A percentile compares a stretch with the other conserved stretches of the same genome.
Conservation (phyloP, 2,329 filamentous ascomycete genomes). For the Arachnomyces sp. region DNA sequence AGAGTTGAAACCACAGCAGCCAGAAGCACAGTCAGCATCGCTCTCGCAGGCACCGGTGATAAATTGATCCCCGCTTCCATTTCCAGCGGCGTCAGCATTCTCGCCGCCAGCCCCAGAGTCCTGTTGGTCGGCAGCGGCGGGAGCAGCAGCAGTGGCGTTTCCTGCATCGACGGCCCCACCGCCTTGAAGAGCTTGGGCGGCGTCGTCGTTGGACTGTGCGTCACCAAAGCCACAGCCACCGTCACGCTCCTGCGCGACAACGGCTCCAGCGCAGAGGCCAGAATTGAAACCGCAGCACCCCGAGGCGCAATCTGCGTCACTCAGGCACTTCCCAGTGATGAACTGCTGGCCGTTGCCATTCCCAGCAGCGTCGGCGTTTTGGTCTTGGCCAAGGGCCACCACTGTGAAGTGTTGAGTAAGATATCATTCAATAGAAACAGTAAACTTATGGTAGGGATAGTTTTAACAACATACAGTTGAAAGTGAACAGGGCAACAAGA, state of each 20-base stretch:
- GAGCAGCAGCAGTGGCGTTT: background rate
- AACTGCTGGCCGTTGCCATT: conserved; percentile 16
- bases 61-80: conserved; percentile 25
- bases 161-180: background rate
- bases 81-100: conserved; percentile 4
- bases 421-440: too few relatives aligned
- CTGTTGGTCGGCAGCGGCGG: conserved; percentile 1
- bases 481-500: too few relatives aligned
- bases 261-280: conserved; percentile 17
- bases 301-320: conserved; percentile 20
- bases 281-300: conserved; percentile 22
- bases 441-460: too few relatives aligned
- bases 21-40: conserved; percentile 31
- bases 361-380: background rate
- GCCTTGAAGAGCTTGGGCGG: conserved; percentile 12
- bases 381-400: conserved; percentile 7
- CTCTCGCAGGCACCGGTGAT: conserved; percentile 31
- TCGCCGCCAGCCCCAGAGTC: background rate
- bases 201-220: conserved; percentile 16
- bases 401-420: conserved; percentile 5
- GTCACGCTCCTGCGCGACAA: conserved; percentile 17
- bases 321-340: conserved; percentile 19
- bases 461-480: too few relatives aligned
- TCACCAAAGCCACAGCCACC: conserved; percentile 22
- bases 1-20: conserved; percentile 26